Conservation (phyloP, 2,329 filamentous ascomycete species). For the Penicillium sp. region DNA sequence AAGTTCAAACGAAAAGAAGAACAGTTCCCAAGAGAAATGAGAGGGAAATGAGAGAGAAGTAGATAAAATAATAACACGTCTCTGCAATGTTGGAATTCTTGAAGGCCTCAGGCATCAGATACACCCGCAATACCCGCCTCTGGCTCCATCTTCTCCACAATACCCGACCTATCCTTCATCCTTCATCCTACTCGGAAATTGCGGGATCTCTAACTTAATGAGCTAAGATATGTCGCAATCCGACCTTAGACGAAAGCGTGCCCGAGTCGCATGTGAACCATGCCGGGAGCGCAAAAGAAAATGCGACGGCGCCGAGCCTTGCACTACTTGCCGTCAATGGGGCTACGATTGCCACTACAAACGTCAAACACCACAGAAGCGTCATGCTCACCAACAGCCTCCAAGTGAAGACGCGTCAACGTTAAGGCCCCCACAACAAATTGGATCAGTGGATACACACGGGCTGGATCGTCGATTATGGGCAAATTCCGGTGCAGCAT, state of each 20-base stretch:
- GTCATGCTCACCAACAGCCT: background rate
- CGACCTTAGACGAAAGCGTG: slow-evolving; percentile 23
- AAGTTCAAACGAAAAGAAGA: too few relatives aligned
- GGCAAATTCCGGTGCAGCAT: slow-evolving; percentile 56
- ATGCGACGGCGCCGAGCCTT: slow-evolving; percentile 28
- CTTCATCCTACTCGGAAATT: background rate
- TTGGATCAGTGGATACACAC: slow-evolving; percentile 7
- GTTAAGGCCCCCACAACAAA: background rate
- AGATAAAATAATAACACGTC: too few relatives aligned
- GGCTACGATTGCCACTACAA: slow-evolving; percentile 31
- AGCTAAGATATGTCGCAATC: background rate
- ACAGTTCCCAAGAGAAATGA: too few relatives aligned
- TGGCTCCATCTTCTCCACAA: background rate
- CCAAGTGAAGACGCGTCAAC: background rate
- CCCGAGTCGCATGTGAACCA: slow-evolving; percentile 27
- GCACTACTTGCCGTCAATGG: slow-evolving; percentile 28
- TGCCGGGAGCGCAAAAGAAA: slow-evolving; percentile 33
- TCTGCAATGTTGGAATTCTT: too few relatives aligned
- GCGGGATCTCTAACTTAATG: background rate
- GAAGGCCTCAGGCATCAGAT: background rate
- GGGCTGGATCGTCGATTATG: slow-evolving; percentile 42
- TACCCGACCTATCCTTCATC: background rate
- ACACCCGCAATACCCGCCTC: background rate
- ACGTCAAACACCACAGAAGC: slow-evolving; percentile 4
- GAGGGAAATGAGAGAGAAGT: too few relatives aligned